A percentile compares a stretch with the other conserved stretches of the same genome.
phyloP scores from a whole-genome alignment of 2,329 filamentous ascomycete genomes.

The Penicillium sp. region DNA sequence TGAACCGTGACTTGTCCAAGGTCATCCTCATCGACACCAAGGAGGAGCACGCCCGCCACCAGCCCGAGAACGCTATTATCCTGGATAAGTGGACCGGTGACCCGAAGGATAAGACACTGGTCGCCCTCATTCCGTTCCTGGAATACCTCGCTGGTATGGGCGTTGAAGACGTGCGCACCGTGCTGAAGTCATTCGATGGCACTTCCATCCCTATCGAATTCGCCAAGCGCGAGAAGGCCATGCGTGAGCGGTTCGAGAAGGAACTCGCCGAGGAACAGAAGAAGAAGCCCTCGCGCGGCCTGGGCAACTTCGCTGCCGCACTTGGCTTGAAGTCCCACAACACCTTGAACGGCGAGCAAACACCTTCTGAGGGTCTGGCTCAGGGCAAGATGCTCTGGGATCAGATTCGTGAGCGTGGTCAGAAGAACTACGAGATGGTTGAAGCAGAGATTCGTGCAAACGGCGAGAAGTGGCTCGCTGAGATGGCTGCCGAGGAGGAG shows the following conservation, averaged over 20 bases:
- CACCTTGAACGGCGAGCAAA: conserved; percentile 62
- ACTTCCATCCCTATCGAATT: conserved; percentile 89
- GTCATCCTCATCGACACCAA: conserved; percentile 93
- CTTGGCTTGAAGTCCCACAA: conserved; percentile 72
- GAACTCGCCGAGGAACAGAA: conserved; percentile 66
- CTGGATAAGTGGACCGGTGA: conserved; percentile 87
- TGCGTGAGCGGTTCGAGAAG: conserved; percentile 79
- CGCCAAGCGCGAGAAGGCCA: conserved; percentile 76
- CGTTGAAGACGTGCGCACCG: conserved; percentile 77
- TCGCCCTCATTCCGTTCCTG: conserved; percentile 89
- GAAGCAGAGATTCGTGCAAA: conserved; percentile 91
- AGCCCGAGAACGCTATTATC: conserved; percentile 95
- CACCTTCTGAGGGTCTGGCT: conserved; percentile 70
- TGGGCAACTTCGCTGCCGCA: conserved; percentile 66
- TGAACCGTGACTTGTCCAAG: conserved; percentile 93
- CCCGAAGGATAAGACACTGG: conserved; percentile 75
- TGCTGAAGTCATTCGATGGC: conserved; percentile 83
- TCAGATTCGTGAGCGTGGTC: conserved; percentile 84
- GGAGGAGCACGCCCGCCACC: conserved; percentile 72
- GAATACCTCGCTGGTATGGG: conserved; percentile 97
- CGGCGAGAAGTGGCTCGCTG: conserved; percentile 91
- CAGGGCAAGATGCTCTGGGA: conserved; percentile 98
- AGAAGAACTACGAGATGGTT: conserved; percentile 81
- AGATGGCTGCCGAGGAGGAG: conserved; percentile 84
- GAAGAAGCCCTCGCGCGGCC: conserved; percentile 57